Conservation (phyloP, 768 basidiomycete genomes). For the Aureoboletus auriporus region DNA sequence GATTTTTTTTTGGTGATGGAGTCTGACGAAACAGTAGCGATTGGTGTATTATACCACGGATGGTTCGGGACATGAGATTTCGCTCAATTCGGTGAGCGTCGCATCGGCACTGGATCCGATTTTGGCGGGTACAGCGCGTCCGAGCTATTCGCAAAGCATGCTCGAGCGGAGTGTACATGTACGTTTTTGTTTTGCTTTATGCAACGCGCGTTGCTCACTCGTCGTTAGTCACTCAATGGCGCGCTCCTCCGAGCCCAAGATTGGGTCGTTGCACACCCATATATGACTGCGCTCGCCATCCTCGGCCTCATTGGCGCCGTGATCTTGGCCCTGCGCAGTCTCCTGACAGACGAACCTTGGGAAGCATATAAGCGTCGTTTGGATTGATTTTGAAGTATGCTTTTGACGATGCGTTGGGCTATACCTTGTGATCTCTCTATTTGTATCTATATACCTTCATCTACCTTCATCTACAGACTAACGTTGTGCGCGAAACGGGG, state of each 20-base stretch:
- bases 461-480: not conserved
- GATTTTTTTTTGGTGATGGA: too few relatives aligned
- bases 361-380: slow-evolving; percentile 14
- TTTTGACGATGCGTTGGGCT: too few relatives aligned
- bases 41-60: slow-evolving; percentile 78
- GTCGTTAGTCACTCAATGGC: slow-evolving; percentile 15
- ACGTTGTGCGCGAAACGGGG: too few relatives aligned
- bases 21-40: slow-evolving; percentile 37
- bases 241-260: slow-evolving; percentile 7
- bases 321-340: slow-evolving; percentile 10
- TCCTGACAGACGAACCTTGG: slow-evolving; percentile 18
- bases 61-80: slow-evolving; percentile 47
- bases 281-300: slow-evolving; percentile 9
- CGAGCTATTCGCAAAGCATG: slow-evolving; percentile 66
- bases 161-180: slow-evolving; percentile 67
- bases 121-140: slow-evolving; percentile 42
- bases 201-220: not conserved
- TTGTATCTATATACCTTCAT: not conserved
- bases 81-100: slow-evolving; percentile 52
- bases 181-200: slow-evolving; percentile 17
- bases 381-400: slow-evolving; percentile 15
- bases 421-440: not conserved
- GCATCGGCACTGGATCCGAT: slow-evolving; percentile 71
- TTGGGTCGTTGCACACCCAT: slow-evolving; percentile 18
- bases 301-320: slow-evolving; percentile 6